Percentiles rank a stretch among this genome's conserved stretches.
phyloP scores from a whole-genome alignment of 306 rosid genomes.

The Corylus americana region DNA sequence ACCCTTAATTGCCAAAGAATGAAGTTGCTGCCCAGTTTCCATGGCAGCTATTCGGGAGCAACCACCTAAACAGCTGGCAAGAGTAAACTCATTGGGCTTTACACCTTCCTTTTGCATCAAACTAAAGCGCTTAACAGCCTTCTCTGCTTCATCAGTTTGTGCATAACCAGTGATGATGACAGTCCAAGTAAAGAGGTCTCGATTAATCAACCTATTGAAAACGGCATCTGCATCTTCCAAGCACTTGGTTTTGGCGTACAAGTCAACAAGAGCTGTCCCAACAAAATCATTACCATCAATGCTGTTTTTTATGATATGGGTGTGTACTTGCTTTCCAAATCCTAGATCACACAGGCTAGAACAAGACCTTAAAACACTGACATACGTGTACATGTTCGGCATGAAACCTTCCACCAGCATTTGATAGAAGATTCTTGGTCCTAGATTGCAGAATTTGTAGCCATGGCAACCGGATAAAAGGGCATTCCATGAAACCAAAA shows the following conservation, averaged over 20 bases:
- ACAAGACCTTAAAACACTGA: conserved; percentile 44
- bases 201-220: conserved; percentile 9
- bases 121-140: neutral
- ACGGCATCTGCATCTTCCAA: conserved; percentile 19
- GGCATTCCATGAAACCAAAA: conserved; percentile 40
- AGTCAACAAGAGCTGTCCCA: conserved; percentile 38
- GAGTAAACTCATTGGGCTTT: conserved; percentile 14
- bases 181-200: conserved; percentile 9
- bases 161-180: neutral
- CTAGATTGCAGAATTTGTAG: conserved; percentile 20
- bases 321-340: conserved; percentile 43
- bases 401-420: conserved; percentile 37
- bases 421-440: conserved; percentile 35
- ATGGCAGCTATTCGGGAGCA: conserved; percentile 6
- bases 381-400: conserved; percentile 39
- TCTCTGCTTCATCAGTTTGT: conserved; percentile 5
- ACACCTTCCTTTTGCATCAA: conserved; percentile 5
- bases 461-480: conserved; percentile 45
- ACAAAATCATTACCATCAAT: conserved; percentile 38
- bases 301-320: conserved; percentile 29
- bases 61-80: conserved; percentile 12
- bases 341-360: conserved; percentile 33
- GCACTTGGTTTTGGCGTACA: conserved; percentile 37
- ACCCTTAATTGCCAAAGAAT: conserved; percentile 10
- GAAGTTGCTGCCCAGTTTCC: conserved; percentile 13